Conservation (phyloP, 2,329 filamentous ascomycete genomes). For the Hirsutella minnesotensis region DNA sequence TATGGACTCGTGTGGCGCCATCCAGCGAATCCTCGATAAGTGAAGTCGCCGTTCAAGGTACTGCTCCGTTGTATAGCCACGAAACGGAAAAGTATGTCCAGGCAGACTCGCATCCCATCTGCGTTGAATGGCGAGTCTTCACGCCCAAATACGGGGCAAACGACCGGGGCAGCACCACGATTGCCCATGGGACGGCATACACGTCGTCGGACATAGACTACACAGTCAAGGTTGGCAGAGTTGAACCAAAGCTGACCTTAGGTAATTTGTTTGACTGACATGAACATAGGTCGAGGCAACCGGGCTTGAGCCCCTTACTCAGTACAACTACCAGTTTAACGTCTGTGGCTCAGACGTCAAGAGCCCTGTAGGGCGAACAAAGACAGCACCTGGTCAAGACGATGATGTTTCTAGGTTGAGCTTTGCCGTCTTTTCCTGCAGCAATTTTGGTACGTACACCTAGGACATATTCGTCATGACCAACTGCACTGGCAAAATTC, state of each 20-base stretch:
- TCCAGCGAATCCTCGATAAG: conserved; percentile 31
- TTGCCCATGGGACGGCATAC: conserved; percentile 47
- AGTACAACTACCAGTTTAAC: conserved; percentile 59
- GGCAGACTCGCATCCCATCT: conserved; percentile 41
- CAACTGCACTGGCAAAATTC: too few relatives aligned
- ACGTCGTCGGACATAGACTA: conserved; percentile 67
- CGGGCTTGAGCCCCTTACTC: conserved; percentile 49
- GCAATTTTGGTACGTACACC: conserved; percentile 44
- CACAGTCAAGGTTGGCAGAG: conserved; percentile 48
- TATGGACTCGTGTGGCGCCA: conserved; percentile 36
- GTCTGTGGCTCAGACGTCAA: conserved; percentile 51
- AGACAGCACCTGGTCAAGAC: conserved; percentile 49
- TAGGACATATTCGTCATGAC: not conserved
- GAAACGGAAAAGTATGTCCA: conserved; percentile 35
- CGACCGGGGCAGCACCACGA: conserved; percentile 21
- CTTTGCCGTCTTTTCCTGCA: conserved; percentile 60
- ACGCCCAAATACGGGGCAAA: conserved; percentile 26
- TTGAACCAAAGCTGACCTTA: not conserved
- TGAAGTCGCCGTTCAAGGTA: conserved; percentile 30
- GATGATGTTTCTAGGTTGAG: conserved; percentile 45
- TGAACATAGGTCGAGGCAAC: conserved; percentile 47
- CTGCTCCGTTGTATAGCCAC: conserved; percentile 31
- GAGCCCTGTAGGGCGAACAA: conserved; percentile 55
- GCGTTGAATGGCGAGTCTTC: conserved; percentile 53
- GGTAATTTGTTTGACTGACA: not conserved